Conservation (phyloP, 208 protist genomes). For the Strigomonas galati region DNA sequence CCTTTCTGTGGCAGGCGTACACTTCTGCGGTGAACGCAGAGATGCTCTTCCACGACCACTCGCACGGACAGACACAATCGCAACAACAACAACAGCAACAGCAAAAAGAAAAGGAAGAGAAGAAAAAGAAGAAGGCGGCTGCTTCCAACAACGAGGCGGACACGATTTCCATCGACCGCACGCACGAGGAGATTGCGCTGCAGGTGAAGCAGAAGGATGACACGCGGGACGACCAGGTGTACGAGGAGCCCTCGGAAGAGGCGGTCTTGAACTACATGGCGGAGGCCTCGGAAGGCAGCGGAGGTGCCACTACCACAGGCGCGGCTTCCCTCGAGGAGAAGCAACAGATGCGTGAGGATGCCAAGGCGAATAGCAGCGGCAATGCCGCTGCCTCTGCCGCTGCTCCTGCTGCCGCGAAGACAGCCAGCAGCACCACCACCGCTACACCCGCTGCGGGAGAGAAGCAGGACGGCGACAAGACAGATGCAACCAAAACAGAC, state of each 20-base stretch:
- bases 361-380: constrained; percentile 25
- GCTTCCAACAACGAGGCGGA: background rate
- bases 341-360: constrained; percentile 30
- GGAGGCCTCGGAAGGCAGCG: background rate
- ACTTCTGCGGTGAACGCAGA: constrained; percentile 69
- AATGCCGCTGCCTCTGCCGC: too few species aligned
- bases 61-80: background rate
- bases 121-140: background rate
- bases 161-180: too few species aligned
- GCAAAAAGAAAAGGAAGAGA: too few species aligned
- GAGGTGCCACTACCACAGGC: background rate
- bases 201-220: background rate
- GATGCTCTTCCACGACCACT: constrained; percentile 30
- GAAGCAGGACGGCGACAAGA: too few species aligned
- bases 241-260: background rate
- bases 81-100: background rate
- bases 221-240: background rate
- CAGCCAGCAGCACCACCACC: too few species aligned
- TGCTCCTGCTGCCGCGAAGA: too few species aligned
- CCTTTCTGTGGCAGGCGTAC: constrained; percentile 85
- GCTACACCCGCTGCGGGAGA: too few species aligned
- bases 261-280: background rate
- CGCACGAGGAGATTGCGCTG: background rate
- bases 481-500: too few species aligned
- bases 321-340: constrained; percentile 22